These are phyloP conservation scores for Ambispora gerdemannii DNA, from an alignment of 192 early-diverging fungal species.

Conservation along the genomic window DNA sequence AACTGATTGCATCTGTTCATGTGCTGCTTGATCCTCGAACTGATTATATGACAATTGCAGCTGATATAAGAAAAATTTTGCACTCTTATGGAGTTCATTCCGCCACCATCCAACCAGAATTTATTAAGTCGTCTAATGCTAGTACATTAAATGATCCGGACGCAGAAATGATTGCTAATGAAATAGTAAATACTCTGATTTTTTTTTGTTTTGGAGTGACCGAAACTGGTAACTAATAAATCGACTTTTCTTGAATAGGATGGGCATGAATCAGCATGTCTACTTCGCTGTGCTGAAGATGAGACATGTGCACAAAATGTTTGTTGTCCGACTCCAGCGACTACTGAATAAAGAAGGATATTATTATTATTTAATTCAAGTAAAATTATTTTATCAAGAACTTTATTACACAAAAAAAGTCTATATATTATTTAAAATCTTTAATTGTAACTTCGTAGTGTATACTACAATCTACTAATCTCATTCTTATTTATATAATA, in stretches of 20 bases:
- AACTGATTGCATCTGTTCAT: conserved; percentile 82
- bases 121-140: conserved; percentile 41
- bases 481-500: too few species aligned
- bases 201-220: conserved; percentile 1
- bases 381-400: too few species aligned
- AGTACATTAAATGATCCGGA: background rate
- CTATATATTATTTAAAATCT: too few species aligned
- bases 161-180: background rate
- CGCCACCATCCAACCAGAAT: conserved; percentile 91
- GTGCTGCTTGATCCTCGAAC: conserved; percentile 58
- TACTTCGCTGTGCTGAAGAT: conserved; percentile 35
- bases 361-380: too few species aligned
- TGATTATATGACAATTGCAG: conserved; percentile 70
- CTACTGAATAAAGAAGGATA: too few species aligned
- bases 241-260: background rate
- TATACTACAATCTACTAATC: too few species aligned
- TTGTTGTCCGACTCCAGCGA: conserved; percentile 36
- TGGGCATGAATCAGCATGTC: conserved; percentile 21
- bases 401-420: too few species aligned
- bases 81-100: conserved; percentile 81
- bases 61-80: conserved; percentile 70
- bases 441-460: too few species aligned
- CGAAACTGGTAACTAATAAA: conserved; percentile 4
- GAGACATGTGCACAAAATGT: conserved; percentile 37
- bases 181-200: background rate